Base-by-base conservation (phyloP, 352 stramenopile genomes). In the Pythium phragmitis region DNA sequence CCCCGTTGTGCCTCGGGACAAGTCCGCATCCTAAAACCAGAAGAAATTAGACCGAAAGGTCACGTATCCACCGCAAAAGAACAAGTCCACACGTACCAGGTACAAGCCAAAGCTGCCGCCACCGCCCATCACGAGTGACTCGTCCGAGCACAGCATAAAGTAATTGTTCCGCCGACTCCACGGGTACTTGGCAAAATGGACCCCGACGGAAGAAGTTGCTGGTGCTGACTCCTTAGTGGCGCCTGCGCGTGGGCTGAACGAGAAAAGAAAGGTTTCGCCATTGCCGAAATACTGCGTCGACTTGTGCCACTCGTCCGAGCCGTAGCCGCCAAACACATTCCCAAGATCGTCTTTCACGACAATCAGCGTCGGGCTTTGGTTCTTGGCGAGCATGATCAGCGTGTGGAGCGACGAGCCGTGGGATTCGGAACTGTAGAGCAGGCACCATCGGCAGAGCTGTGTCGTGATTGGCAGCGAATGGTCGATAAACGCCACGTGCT, bases 111-210 rank as follows among this genome's bases (percentile, higher is more conserved):
- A 97, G 61, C 80, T 91, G 36, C 89, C 89, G 3, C 91, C 91
- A 17, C 91, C 91, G 41, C 91, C 91, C 83, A 97, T 94, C 21
- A 94, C 86, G 41, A 97, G 74, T 37, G 88, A 96, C 57, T 96
- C 87, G 13, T 96, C 87, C 17, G 87, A 96, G 69, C 87, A 95
- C 23, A 97, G 75, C 81, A 94, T 89, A 48, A 96, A 97, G 67
- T 96, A 97, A 63, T 80, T 91, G 74, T 97, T 97, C 53, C 87
- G 85, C 19, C 89, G 83, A 37, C 87, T 96, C 86, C 88, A 96
- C 43, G 86, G 67, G 51, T 93, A 96, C 57, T 91, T 92, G 11
- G 76, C 71, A 54, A 96, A 92, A 8, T 69, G 64, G 2, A 52
- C 30, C 14, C 42, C 50, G 3, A 52, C 17, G 1, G 54, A 63